These are phyloP conservation scores for Salvia sclarea DNA, from an alignment of 305 asterid genomes.

Conservation along the genomic window DNA sequence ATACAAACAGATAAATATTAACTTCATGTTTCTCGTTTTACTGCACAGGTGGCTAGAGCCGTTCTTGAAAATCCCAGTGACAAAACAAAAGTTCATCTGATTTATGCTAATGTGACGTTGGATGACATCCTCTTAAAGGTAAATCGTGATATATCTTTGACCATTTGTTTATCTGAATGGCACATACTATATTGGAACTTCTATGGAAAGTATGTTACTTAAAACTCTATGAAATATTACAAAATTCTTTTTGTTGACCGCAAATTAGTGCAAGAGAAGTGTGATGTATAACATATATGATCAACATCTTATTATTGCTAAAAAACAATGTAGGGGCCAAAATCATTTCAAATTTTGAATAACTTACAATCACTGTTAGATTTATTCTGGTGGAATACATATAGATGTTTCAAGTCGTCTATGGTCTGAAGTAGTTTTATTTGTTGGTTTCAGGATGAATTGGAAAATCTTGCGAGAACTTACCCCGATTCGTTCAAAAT, in stretches of 20 bases:
- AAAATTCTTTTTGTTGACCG: background rate
- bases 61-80: conserved; percentile 72
- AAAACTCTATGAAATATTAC: background rate
- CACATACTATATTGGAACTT: background rate
- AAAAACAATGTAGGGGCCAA: background rate
- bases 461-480: conserved; percentile 62
- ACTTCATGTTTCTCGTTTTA: conserved; percentile 8
- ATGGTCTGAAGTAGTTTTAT: conserved; percentile 11
- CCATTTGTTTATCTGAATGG: background rate
- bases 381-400: background rate
- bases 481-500: conserved; percentile 66
- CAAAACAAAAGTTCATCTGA: conserved; percentile 65
- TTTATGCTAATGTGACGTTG: conserved; percentile 70
- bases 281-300: background rate
- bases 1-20: background rate
- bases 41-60: conserved; percentile 64
- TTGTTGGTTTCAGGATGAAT: conserved; percentile 68
- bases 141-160: conserved; percentile 9
- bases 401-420: background rate
- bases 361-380: background rate
- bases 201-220: background rate
- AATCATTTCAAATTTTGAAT: background rate
- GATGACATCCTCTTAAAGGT: conserved; percentile 84
- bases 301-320: background rate
- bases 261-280: background rate